Evolutionary conservation across 2,329 filamentous ascomycete species (phyloP), one percentile per base, ranked within the genome.

Genomic region (Akanthomyces uredinophilus): DNA sequence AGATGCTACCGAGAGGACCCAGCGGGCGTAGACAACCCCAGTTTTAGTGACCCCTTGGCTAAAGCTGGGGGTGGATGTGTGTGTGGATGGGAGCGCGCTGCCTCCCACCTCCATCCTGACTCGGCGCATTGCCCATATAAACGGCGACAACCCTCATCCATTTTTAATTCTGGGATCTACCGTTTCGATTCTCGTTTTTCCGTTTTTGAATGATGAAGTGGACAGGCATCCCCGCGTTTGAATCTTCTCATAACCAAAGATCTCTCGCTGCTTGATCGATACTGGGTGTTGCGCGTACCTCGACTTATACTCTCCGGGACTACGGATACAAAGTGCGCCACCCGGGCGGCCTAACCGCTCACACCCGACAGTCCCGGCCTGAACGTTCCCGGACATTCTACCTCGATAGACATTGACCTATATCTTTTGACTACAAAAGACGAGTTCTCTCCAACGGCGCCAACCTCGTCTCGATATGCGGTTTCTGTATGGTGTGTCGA

Each of bases 61-160:
- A 37, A 52, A 52, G 57, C 47, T 60, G 57, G 49, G 57, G 49
- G 46, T 51, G 46, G 56, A 51, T 60, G 57, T 37, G 35, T 37
- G 35, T 59, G 57, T 53, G 49, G 57, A 60, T n/a, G n/a, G 57
- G 49, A 53, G 8, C n/a, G 20, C 24, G 37, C 47, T 52, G n/a
- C 39, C 10, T 1, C 11, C 18, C 39, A 46, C 10, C 1, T 37
- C 18, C 39, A 46, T n/a, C n/a, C 39, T 60, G 57, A 47, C 57
- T 53, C 49, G 57, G 24, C 49, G 29, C 29, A 29, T 5, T 20
- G 2, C 6, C 49, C 39, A 35, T 60, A 46, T 39, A 27, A 35
- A 22, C 49, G 46, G 27, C 29, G n/a, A 44, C 14, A n/a, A 35
- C 27, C 24, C 49, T 53, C 27, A 6, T 46, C 44, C 49, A 16